Evolutionary conservation across 768 basidiomycete genomes (phyloP), one percentile per base, ranked within the genome.

Genomic region (Galerina marginata): DNA sequence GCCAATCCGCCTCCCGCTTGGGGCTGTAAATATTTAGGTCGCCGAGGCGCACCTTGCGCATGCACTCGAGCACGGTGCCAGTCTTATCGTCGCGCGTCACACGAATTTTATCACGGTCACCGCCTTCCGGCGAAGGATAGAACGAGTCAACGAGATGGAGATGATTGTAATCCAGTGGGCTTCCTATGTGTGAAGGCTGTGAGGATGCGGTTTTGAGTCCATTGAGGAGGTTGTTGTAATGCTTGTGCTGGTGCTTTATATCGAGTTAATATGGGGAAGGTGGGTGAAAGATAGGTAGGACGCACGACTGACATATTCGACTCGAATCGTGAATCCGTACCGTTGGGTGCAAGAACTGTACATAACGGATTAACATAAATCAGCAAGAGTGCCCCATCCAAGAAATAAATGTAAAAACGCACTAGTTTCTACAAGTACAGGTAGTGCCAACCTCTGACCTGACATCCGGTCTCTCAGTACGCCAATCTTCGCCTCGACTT

Each of bases 401-500:
- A 44, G 23, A 56, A 10, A 51, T 9, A 39, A 50, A 43, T 43
- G 55, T 11, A 16, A 53, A 51, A 52, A 44, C 25, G 73, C 74
- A 95, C 95, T 93, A 52, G 91, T 90, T 71, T 96, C 95, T 14
- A 89, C 89, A 42, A 88, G 79, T 26, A 95, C 85, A 12, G 94
- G 94, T 47, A 95, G 73, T 23, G 69, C 67, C 67, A 94, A 67
- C 64, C 95, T 79, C 69, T 82, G 77, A 9, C 86, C 86, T 9
- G 80, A 74, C 40, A 33, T 64, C 55, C 78, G 78, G 62, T 95
- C 91, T 54, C 80, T 78, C 70, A 97, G 71, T 15, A 93, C 61
- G 3, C 95, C 95, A 54, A 97, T 81, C 76, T 96, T 96, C 2
- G 93, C 95, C 74, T 96, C 95, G 9, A 96, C 90, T 78, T 96